Evolutionary conservation across 2,329 filamentous ascomycete genomes (phyloP), one percentile per base, ranked within the genome.

Genomic region (Colletotrichum spinosum): DNA sequence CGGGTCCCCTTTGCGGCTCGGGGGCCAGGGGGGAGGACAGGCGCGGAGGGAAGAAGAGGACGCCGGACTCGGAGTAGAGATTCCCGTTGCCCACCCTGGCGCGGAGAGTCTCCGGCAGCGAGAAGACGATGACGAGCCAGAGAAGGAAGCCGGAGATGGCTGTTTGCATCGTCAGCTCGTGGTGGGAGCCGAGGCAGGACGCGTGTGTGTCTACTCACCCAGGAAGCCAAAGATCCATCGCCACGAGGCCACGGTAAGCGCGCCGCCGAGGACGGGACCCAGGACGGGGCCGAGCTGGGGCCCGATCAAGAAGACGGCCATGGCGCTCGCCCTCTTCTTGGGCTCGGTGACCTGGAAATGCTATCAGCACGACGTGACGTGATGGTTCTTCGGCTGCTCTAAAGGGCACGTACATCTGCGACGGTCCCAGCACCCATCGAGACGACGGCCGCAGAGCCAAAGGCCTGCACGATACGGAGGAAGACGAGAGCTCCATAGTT

Each of bases 31-130:
- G 58, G 2, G 73, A 74, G 8, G 70, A 69, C 8, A 71, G 45
- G 25, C 61, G 69, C 2, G 69, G 72, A 0, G 72, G 69, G 13
- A 71, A 52, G 13, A 73, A 38, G 12, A 75, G 17, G 60, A 71
- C 62, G 17, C 59, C 8, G 6, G 55, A 59, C 11, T 67, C 61
- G 8, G 58, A 44, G 48, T 74, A 73, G 10, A 74, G 58, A 13
- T 70, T 68, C 13, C 80, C 80, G 58, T 82, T 81, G 5, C 81
- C 81, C 2, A 82, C 81, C 2, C 79, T 70, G 6, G 76, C 74
- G 34, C 81, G 77, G 8, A 83, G 72, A 2, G 81, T 84, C 67
- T 84, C 81, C 0, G 81, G 81, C 7, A 83, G 78, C 60, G 75
- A 76, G 56, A 82, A 68, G 17, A 74, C 35, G 51, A 74, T 69